A percentile compares a stretch with the other conserved stretches of the same genome.
Conservation (phyloP, 2,329 filamentous ascomycete species). For the Thermomyces lanuginosus region DNA sequence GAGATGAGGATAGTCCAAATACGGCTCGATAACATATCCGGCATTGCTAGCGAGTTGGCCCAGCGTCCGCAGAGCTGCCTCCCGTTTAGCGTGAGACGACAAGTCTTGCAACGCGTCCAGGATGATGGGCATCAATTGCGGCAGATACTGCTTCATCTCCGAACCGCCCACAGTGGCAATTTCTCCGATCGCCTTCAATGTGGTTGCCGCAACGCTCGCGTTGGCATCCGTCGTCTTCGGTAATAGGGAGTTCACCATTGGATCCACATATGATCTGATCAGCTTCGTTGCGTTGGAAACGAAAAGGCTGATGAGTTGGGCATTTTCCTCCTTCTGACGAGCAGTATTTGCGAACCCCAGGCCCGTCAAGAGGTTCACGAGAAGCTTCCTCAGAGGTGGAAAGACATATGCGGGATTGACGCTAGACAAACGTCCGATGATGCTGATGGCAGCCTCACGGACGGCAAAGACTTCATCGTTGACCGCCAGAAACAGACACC, state of each 20-base stretch:
- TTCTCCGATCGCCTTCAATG: constrained; percentile 88
- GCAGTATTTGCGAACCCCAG: constrained; percentile 91
- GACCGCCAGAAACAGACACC: constrained; percentile 83
- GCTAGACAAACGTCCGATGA: constrained; percentile 80
- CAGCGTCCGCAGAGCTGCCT: constrained; percentile 76
- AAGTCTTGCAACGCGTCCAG: constrained; percentile 88
- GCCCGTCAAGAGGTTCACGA: constrained; percentile 91
- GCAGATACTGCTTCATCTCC: constrained; percentile 84
- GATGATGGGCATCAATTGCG: constrained; percentile 84
- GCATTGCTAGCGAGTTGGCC: constrained; percentile 90
- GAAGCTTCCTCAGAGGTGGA: constrained; percentile 79
- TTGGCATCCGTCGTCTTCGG: constrained; percentile 79
- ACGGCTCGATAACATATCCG: constrained; percentile 93
- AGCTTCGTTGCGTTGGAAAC: constrained; percentile 84
- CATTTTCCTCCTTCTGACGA: constrained; percentile 90
- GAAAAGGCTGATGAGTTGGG: constrained; percentile 77
- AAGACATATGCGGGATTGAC: constrained; percentile 97
- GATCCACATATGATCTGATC: constrained; percentile 91
- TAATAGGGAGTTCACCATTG: constrained; percentile 86
- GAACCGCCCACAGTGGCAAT: constrained; percentile 85
- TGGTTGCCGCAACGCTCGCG: constrained; percentile 78
- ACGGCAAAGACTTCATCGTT: constrained; percentile 92
- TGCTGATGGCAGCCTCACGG: constrained; percentile 84
- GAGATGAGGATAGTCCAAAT: constrained; percentile 84
- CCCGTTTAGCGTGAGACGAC: constrained; percentile 74